These are phyloP conservation scores for Paspalum notatum DNA, from an alignment of 176 grass and related monocot species.

Conservation along the genomic window DNA sequence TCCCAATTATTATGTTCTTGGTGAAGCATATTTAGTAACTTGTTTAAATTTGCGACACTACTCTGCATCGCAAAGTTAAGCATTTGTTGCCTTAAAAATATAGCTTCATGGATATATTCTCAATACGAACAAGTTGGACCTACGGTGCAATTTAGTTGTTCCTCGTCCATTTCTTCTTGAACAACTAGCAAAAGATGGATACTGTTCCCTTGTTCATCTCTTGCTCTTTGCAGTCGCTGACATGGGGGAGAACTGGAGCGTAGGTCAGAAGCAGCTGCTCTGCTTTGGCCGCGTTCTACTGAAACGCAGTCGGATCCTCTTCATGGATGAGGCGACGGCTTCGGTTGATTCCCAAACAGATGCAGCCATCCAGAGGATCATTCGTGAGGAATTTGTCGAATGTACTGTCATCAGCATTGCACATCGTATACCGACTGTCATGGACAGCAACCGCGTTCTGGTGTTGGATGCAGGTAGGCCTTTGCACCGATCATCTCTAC, in stretches of 20 bases:
- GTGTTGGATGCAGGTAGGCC: slow-evolving; percentile 82
- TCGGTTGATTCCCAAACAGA: slow-evolving; percentile 90
- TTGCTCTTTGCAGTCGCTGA: slow-evolving; percentile 61
- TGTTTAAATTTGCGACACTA: not conserved
- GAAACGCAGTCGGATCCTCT: slow-evolving; percentile 71
- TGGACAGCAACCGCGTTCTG: slow-evolving; percentile 85
- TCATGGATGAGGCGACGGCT: slow-evolving; percentile 96
- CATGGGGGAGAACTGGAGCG: slow-evolving; percentile 96
- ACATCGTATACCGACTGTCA: slow-evolving; percentile 86
- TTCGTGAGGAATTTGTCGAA: slow-evolving; percentile 70
- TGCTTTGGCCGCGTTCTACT: slow-evolving; percentile 82
- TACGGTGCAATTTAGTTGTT: not conserved
- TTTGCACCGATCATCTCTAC: not conserved
- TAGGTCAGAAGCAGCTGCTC: slow-evolving; percentile 93
- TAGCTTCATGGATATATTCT: not conserved
- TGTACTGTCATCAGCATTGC: slow-evolving; percentile 92
- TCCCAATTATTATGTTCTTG: not conserved
- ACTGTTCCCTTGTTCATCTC: not conserved
- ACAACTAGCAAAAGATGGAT: not conserved
- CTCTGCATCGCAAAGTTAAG: not conserved
- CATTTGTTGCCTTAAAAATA: not conserved
- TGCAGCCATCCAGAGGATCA: slow-evolving; percentile 80
- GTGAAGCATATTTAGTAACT: not conserved
- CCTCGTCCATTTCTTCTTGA: not conserved
- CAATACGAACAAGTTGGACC: not conserved